Evolutionary conservation across 2,329 filamentous ascomycete species (phyloP), one percentile per base, ranked within the genome.

Genomic region (Scedosporium boydii): DNA sequence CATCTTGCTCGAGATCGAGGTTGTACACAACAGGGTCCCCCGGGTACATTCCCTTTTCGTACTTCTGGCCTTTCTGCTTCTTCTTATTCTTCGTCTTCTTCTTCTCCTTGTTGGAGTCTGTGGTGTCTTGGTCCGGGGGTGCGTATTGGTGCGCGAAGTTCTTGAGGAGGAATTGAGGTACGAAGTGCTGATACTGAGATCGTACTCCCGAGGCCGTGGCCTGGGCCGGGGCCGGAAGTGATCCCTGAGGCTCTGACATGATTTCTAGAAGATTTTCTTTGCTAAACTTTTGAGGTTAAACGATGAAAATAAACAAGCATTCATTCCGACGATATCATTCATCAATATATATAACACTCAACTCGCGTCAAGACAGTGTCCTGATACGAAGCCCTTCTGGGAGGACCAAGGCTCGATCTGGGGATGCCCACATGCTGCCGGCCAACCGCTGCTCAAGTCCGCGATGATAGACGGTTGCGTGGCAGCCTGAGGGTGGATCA

Each of bases 1-100:
- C 60, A 2, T 67, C 63, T 3, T 41, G 44, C 4, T 21, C 44
- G 6, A 72, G 62, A 44, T 70, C 63, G 12, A 71, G 65, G 59
- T 63, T 62, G 44, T 70, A 65, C n/a, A 72, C 66, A 18, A 71
- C 67, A 5, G 60, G 58, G 51, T 71, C 67, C 7, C 67, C 23
- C 2, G 29, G 56, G 16, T 21, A 42, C 27, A 23, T 55, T 4
- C 23, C 23, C 10, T 55, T 55, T 12, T 55, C 51, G 23, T 55
- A 55, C 23, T 55, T 55, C 18, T 9, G 18, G 14, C 56, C 27
- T 41, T 58, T 38, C 27, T 58, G 14, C n/a, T 58, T 34, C 16
- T 57, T 57, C 53, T 23, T 57, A 2, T 27, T 27, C 12, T 57
- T 57, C 6, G n/a, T 57, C 3, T 57, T 27, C 23, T 27, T 27